phyloP scores from a whole-genome alignment of 2,329 filamentous ascomycete species.

The Xylariaceae sp. region DNA sequence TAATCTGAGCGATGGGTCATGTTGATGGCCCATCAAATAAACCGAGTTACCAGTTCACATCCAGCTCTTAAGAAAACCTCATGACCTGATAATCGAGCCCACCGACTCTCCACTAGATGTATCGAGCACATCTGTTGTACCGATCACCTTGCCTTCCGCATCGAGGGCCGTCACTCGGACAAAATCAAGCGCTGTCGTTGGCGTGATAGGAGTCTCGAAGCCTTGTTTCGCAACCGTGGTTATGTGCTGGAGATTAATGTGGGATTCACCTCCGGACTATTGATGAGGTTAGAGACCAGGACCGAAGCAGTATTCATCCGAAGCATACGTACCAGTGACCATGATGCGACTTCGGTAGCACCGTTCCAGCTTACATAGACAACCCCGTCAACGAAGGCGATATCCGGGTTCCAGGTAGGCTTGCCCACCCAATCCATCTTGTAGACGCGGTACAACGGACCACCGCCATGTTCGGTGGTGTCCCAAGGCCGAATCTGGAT shows the following conservation, averaged over 20 bases:
- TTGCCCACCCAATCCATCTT: conserved; percentile 49
- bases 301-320: too few species aligned
- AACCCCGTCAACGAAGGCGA: conserved; percentile 16
- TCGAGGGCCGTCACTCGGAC: conserved; percentile 16
- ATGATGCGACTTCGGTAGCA: conserved; percentile 34
- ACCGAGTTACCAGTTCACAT: too few species aligned
- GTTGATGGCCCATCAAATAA: too few species aligned
- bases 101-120: conserved; percentile 13
- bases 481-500: conserved; percentile 35
- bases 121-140: conserved; percentile 15
- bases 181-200: conserved; percentile 5
- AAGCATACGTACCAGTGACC: conserved; percentile 20
- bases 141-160: conserved; percentile 8
- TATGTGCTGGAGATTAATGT: conserved; percentile 7
- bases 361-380: conserved; percentile 43
- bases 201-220: conserved; percentile 17
- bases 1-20: too few species aligned
- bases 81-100: conserved; percentile 10
- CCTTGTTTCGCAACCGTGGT: conserved; percentile 9
- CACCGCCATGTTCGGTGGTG: conserved; percentile 30
- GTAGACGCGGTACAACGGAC: conserved; percentile 48
- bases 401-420: conserved; percentile 23
- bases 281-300: not conserved
- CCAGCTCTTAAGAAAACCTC: not conserved
- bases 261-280: conserved; percentile 13